A percentile compares a stretch with the other conserved stretches of the same genome.
Evolutionary conservation across 2,329 filamentous ascomycete genomes (phyloP).

Genomic region (Hypoxylon sp.): DNA sequence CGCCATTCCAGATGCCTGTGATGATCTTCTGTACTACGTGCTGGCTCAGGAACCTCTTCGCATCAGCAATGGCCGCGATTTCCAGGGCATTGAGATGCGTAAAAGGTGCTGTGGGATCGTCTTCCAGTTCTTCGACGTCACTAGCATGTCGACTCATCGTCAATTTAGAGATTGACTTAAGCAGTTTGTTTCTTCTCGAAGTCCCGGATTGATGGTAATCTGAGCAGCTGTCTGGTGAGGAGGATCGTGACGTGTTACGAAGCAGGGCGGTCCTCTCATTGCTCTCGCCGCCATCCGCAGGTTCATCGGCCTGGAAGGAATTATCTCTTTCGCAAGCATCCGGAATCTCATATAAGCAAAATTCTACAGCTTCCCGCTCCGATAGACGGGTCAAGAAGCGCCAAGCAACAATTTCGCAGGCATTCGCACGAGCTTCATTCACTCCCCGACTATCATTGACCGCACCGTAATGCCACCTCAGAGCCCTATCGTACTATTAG

Average conservation of each 20-base stretch:
- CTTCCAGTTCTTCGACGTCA: constrained; percentile 62
- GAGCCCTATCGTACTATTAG: constrained; percentile 64
- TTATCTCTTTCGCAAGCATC: constrained; percentile 51
- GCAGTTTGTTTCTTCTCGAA: constrained; percentile 62
- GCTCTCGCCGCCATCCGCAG: constrained; percentile 57
- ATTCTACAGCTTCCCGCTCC: constrained; percentile 80
- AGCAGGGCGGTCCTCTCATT: constrained; percentile 65
- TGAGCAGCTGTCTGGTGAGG: constrained; percentile 39
- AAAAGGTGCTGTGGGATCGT: constrained; percentile 78
- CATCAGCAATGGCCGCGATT: constrained; percentile 77
- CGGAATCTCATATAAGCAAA: constrained; percentile 79
- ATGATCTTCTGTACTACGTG: constrained; percentile 78
- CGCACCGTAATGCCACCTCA: constrained; percentile 80
- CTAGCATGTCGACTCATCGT: constrained; percentile 62
- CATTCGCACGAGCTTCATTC: constrained; percentile 76
- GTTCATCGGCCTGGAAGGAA: constrained; percentile 41
- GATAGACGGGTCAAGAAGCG: constrained; percentile 79
- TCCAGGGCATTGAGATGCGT: constrained; percentile 85
- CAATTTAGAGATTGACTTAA: constrained; percentile 68
- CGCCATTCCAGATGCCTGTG: constrained; percentile 78
- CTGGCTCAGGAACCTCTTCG: constrained; percentile 80
- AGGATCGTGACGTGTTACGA: constrained; percentile 47
- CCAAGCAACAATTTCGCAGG: constrained; percentile 86
- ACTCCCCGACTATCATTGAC: constrained; percentile 74
- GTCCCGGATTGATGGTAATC: constrained; percentile 55